Base-by-base conservation (phyloP, 1,284 basidiomycete genomes). In the Irpex rosettiformis region DNA sequence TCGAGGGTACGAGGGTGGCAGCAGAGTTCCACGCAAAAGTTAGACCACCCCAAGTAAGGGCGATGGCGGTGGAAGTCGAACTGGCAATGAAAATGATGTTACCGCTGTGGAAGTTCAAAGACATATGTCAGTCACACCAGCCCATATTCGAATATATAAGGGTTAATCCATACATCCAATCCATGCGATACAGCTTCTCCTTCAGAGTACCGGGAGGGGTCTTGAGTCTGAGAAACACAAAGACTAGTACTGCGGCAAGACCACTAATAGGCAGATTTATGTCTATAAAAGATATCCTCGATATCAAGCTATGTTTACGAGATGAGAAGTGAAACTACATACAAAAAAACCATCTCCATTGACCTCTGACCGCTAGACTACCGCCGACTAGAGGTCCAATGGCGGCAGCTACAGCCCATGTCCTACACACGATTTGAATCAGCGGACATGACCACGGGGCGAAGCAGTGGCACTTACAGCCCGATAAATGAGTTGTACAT, bases 41-140 rank as follows among this genome's bases (percentile, higher is more conserved):
- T 21, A 75, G 64, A 10, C 77, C 77, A 11, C 71, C 75, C 69
- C 71, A 73, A 11, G 74, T 75, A 4, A 79, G 63, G 8, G 64
- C 76, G 45, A 77, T 64, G 28, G 72, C 66, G 22, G 58, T 63
- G 4, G 70, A 61, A 22, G 62, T 64, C 2, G 75, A 67, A 11
- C 66, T 62, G 3, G 62, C 67, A 13, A 76, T 72, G 45, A 77
- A 64, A 2, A 78, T 54, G 1, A 67, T 22, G 60, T 75, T 75
- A 5, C 76, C 76, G 8, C 75, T 77, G 54, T 3, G 57, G 27
- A 8, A 47, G 37, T 54, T 11, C 30, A 43, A 28, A 37, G 53
- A 57, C 53, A 30, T 24, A 11, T 45, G 27, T 33, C 22, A 29
- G 10, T n/a, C n/a, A n/a, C n/a, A n/a, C n/a, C n/a, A n/a, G n/a